A percentile compares a stretch with the other conserved stretches of the same genome.
Conservation (phyloP, 371 early-diverging fungal genomes). For the Mortierella sp. region DNA sequence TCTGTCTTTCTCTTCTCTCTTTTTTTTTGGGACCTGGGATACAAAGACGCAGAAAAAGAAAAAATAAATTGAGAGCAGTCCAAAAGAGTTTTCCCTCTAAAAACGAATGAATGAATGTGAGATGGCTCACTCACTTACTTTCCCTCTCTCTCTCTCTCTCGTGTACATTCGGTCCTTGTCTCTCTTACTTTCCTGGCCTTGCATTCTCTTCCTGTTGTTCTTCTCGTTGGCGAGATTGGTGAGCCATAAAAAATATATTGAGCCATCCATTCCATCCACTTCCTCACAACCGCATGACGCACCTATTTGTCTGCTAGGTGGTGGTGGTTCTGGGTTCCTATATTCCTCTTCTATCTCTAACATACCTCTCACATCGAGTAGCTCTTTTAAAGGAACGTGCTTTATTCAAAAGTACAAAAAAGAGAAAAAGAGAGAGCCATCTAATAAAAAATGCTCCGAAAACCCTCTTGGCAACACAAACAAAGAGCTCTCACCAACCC, state of each 20-base stretch:
- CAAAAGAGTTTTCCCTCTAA: conserved; percentile 9
- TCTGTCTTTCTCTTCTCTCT: neutral
- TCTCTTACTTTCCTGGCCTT: too few species aligned
- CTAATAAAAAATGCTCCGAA: conserved; percentile 9
- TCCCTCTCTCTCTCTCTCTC: neutral
- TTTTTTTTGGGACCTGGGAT: neutral
- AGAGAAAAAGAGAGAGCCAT: neutral
- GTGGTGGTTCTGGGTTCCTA: neutral
- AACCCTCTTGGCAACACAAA: conserved; percentile 3
- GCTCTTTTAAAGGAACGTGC: neutral
- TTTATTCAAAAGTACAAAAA: too few species aligned
- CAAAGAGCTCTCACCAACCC: neutral
- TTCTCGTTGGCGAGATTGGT: neutral
- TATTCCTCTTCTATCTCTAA: neutral
- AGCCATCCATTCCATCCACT: neutral
- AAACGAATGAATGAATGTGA: neutral
- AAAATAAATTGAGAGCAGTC: neutral
- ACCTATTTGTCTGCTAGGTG: neutral
- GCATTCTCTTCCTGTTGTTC: neutral
- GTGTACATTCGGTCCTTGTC: too few species aligned
- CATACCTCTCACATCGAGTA: neutral
- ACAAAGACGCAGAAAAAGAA: neutral
- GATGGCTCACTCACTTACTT: conserved; percentile 3
- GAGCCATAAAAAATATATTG: too few species aligned
- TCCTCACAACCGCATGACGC: neutral